A percentile compares a stretch with the other conserved stretches of the same genome.
phyloP scores from a whole-genome alignment of 345 rosid species.

The Raphanus raphanistrum region DNA sequence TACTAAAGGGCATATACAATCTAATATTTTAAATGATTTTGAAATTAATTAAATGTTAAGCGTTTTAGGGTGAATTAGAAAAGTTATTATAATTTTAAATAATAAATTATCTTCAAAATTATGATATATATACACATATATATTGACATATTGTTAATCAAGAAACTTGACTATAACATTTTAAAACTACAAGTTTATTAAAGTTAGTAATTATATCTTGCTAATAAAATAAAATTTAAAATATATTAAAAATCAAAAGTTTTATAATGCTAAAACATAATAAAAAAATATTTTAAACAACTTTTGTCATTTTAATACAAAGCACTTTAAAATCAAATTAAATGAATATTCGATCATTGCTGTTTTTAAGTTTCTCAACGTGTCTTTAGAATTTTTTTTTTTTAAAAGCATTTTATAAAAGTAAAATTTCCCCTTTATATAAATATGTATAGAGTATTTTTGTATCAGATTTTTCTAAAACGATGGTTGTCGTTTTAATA shows the following conservation, averaged over 20 bases:
- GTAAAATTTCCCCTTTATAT: too few relatives aligned
- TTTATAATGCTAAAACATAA: neutral
- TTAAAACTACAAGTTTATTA: neutral
- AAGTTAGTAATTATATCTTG: neutral
- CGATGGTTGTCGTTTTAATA: conserved; percentile 33
- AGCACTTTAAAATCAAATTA: neutral
- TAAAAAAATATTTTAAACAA: neutral
- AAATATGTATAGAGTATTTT: too few relatives aligned
- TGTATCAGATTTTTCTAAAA: neutral
- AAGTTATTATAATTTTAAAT: neutral
- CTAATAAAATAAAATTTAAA: neutral
- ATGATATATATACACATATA: neutral
- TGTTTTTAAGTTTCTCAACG: conserved; percentile 16
- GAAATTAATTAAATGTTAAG: neutral
- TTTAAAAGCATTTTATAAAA: too few relatives aligned
- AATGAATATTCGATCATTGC: conserved; percentile 3
- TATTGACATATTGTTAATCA: neutral
- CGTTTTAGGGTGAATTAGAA: neutral
- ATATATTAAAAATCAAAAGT: neutral
- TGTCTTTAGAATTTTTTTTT: neutral
- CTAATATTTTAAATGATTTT: neutral
- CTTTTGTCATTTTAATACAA: neutral
- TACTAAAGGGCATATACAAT: neutral
- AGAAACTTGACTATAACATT: neutral
- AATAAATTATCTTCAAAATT: neutral